Base-by-base conservation (phyloP, 2,329 filamentous ascomycete genomes). In the Apiospora arundinis region DNA sequence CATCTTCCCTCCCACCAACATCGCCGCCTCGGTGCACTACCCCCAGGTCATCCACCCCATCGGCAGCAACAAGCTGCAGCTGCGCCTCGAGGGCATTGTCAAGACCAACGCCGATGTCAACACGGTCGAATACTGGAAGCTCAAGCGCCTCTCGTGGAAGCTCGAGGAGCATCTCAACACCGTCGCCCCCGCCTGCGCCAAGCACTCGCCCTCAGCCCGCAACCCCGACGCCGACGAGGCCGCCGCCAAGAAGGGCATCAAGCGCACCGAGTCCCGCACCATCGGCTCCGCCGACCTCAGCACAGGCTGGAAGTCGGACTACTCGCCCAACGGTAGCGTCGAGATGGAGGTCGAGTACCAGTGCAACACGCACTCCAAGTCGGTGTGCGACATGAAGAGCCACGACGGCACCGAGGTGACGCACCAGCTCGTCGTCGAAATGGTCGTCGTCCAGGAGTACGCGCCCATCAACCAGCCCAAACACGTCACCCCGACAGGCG, bases 1-100 rank as follows among this genome's bases (percentile, higher is more conserved):
- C 78, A 93, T 98, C 78, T 99, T 99, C 83, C 96, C 95, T 67
- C 95, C 96, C 0, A 99, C 96, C 75, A 96, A 97, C 83, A 92
- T 99, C 78, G 95, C 94, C 75, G 93, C 94, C 72, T 92, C 91
- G 78, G 92, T 96, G 74, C 91, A 94, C 77, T 92, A 97, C 74
- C 92, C 92, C 66, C 90, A 93, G 48, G 90, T 97, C 74, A 91
- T 98, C 74, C 92, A 97, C 83, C 95, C 95, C 6, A 93, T 95
- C 72, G 93, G 94, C 77, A 91, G 90, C 77, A 95, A 97, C 83
- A 92, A 87, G 14, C 88, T 98, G 68, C 88, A 90, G 65, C 91
- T 98, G 83, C 91, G 92, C 69, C 89, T 99, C 74, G 93, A 95
- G 74, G 95, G 95, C n/a, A 90, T 98, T 70, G 90, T 95, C 56